Conservation (phyloP, 768 basidiomycete species). For the Cantharellus anzutake region DNA sequence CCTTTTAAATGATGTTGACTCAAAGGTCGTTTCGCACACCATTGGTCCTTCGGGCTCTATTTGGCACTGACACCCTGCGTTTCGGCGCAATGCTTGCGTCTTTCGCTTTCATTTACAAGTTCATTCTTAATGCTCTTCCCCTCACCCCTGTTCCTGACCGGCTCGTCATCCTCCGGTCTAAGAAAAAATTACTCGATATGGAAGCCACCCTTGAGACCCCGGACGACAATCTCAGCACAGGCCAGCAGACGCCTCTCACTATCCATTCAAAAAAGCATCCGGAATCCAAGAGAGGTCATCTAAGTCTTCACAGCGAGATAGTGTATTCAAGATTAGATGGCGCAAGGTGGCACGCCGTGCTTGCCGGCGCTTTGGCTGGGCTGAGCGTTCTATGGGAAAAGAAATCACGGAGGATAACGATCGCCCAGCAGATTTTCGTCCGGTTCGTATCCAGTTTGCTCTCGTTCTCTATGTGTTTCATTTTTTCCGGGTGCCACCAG, state of each 20-base stretch:
- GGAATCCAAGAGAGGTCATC: background rate
- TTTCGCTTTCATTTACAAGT: conserved; percentile 58
- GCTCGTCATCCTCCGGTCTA: background rate
- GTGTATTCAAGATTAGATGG: background rate
- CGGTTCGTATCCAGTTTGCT: conserved; percentile 30
- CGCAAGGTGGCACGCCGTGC: conserved; percentile 56
- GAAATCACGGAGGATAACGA: conserved; percentile 36
- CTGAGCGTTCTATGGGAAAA: conserved; percentile 65
- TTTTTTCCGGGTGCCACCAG: conserved; percentile 20
- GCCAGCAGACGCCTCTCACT: conserved; percentile 5
- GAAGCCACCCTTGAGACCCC: background rate
- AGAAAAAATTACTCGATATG: conserved; percentile 15
- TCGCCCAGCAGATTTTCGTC: conserved; percentile 81
- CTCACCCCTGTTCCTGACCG: conserved; percentile 32
- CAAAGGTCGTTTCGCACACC: conserved; percentile 41
- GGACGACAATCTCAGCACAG: conserved; percentile 5
- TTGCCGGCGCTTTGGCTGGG: conserved; percentile 58
- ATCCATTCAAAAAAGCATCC: background rate
- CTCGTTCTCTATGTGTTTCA: background rate
- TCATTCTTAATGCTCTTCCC: conserved; percentile 58
- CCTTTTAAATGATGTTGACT: background rate
- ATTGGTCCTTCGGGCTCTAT: conserved; percentile 61
- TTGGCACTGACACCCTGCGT: conserved; percentile 64
- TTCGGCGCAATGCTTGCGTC: conserved; percentile 79
- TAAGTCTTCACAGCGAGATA: background rate